phyloP scores from a whole-genome alignment of 495 filamentous ascomycete genomes.

The Talaromyces thailandensis region DNA sequence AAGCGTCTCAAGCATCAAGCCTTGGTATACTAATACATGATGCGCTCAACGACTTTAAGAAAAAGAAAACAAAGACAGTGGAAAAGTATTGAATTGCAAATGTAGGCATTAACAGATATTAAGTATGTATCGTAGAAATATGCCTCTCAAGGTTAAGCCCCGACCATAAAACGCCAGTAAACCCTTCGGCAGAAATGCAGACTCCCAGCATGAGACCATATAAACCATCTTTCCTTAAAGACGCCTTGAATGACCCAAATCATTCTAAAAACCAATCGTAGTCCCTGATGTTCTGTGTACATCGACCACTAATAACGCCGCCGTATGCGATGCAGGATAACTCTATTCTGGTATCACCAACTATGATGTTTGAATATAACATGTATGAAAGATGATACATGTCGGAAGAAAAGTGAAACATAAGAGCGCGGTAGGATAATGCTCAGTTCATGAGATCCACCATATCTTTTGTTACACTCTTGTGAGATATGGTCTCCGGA shows the following conservation, averaged over 20 bases:
- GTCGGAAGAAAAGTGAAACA: background rate
- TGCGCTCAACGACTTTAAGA: background rate
- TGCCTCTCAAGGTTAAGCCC: background rate
- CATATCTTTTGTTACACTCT: background rate
- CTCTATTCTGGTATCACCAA: conserved; percentile 5
- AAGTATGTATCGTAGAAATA: background rate
- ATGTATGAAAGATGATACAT: background rate
- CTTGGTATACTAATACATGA: background rate
- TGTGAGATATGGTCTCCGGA: background rate
- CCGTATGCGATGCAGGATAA: background rate
- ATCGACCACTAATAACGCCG: conserved; percentile 1
- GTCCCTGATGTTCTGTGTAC: background rate
- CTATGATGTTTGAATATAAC: background rate
- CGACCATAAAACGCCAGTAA: background rate
- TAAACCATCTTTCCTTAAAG: background rate
- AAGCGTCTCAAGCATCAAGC: background rate
- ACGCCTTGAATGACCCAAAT: background rate
- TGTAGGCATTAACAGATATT: background rate
- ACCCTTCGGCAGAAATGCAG: background rate
- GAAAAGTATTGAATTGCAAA: background rate
- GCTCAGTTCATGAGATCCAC: background rate
- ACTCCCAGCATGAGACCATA: background rate
- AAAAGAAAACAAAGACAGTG: background rate
- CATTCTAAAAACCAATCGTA: background rate
- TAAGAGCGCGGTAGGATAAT: background rate